phyloP scores from a whole-genome alignment of 164 flowering plant genomes.

The Stephania yunnanensis region DNA sequence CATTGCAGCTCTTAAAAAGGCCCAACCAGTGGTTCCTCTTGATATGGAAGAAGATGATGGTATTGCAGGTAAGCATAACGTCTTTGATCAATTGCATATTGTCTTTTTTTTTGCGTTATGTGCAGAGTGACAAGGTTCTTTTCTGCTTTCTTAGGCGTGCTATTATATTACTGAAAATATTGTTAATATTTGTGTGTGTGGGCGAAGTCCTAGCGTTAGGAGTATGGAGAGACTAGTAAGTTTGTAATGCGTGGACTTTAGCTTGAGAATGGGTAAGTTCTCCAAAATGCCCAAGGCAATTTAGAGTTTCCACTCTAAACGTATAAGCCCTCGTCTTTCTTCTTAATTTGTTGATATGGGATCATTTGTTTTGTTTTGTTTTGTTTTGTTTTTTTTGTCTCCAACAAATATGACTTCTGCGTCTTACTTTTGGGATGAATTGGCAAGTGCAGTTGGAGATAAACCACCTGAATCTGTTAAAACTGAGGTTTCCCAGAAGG shows the following conservation, averaged over 20 bases:
- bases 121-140: not conserved
- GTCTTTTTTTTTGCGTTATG: not conserved
- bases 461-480: constrained; percentile 12
- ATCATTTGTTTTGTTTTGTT: too few relatives aligned
- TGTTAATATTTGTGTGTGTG: not conserved
- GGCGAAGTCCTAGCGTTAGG: too few relatives aligned
- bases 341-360: too few relatives aligned
- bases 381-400: too few relatives aligned
- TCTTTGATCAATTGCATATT: not conserved
- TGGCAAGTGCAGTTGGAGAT: constrained; percentile 24
- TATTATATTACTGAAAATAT: constrained; percentile 1
- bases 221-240: too few relatives aligned
- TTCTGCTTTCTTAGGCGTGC: not conserved
- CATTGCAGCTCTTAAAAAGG: constrained; percentile 51
- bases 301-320: too few relatives aligned
- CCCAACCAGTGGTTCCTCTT: constrained; percentile 35
- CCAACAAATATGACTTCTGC: not conserved
- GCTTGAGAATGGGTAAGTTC: too few relatives aligned
- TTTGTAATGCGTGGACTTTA: too few relatives aligned
- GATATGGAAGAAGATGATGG: constrained; percentile 31
- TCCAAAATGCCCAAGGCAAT: too few relatives aligned
- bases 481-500: constrained; percentile 33
- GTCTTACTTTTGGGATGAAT: constrained; percentile 5
- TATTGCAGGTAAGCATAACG: constrained; percentile 21
- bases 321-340: too few relatives aligned